Conservation (phyloP, 2,329 filamentous ascomycete species). For the Magnaporthiopsis rhizophila region DNA sequence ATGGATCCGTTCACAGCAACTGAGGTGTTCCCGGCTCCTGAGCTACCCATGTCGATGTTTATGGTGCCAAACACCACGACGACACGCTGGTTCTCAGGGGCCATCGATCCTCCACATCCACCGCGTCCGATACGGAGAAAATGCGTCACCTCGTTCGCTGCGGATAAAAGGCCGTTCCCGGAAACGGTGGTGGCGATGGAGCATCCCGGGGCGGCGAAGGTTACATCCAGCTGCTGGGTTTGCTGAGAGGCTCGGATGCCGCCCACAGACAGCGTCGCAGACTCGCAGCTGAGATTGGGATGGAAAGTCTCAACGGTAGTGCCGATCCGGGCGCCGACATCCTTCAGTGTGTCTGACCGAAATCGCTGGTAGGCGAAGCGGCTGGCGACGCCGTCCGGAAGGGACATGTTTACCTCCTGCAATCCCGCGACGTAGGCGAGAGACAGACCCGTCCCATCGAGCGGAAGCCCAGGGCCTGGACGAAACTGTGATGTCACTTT, state of each 20-base stretch:
- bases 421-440: conserved; percentile 26
- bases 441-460: conserved; percentile 19
- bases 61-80: conserved; percentile 17
- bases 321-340: conserved; percentile 18
- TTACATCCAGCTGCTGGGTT: conserved; percentile 21
- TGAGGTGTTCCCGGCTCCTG: conserved; percentile 5
- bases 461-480: conserved; percentile 18
- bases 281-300: conserved; percentile 23
- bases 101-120: conserved; percentile 14
- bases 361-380: conserved; percentile 29
- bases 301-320: conserved; percentile 28
- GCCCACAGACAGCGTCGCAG: conserved; percentile 19
- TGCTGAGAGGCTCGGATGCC: conserved; percentile 15
- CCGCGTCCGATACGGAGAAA: conserved; percentile 16
- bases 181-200: conserved; percentile 16
- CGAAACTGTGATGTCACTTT: conserved; percentile 21
- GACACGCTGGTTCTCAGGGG: conserved; percentile 16
- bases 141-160: conserved; percentile 10
- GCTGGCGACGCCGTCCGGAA: conserved; percentile 24
- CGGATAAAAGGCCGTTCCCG: background rate
- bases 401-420: conserved; percentile 16
- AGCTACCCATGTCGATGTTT: conserved; percentile 11
- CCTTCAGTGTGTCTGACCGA: conserved; percentile 7
- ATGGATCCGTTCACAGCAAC: conserved; percentile 15
- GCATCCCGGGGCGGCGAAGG: conserved; percentile 16